Base-by-base conservation (phyloP, 805 yeast species). In the Saccharomycopsis sp. region DNA sequence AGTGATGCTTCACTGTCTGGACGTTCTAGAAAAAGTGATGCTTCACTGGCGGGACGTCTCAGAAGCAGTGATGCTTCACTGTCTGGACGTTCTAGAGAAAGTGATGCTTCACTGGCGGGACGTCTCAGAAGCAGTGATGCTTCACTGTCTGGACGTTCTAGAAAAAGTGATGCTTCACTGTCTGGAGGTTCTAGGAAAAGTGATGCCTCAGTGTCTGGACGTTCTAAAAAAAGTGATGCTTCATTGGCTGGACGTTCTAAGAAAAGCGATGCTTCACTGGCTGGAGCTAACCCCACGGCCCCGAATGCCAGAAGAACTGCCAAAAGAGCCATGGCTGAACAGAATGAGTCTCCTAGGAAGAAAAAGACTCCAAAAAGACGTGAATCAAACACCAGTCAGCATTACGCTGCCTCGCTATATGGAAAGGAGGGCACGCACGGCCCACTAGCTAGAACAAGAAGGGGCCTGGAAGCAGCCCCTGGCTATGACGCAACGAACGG, bases 401-500 rank as follows among this genome's bases (percentile, higher is more conserved):
- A n/a, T n/a, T n/a, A n/a, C n/a, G n/a, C n/a, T n/a, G n/a, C n/a
- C n/a, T n/a, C n/a, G n/a, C n/a, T n/a, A n/a, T n/a, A n/a, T n/a
- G n/a, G n/a, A n/a, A n/a, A 29, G 37, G 37, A 7, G 37, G 9
- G 37, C 9, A 29, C 12, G 37, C 37, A n/a, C 12, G 37, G 37
- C 12, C 37, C 37, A 12, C 9, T 7, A 29, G 12, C 37, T 5
- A 29, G 37, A 29, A 12, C 37, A 29, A 29, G 9, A 29, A 29
- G 37, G 12, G 37, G 37, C n/a, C n/a, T n/a, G n/a, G n/a, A n/a
- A n/a, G n/a, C n/a, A 12, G 37, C 12, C 37, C 5, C 5, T 12
- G 37, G 12, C 9, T 29, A 29, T 29, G 37, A 29, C 9, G 37
- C 12, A 14, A 59, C 62, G 9, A 59, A 59, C 40, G 62, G 62